Base-by-base conservation (phyloP, 257 asterid species). In the Orobanche coerulescens region DNA sequence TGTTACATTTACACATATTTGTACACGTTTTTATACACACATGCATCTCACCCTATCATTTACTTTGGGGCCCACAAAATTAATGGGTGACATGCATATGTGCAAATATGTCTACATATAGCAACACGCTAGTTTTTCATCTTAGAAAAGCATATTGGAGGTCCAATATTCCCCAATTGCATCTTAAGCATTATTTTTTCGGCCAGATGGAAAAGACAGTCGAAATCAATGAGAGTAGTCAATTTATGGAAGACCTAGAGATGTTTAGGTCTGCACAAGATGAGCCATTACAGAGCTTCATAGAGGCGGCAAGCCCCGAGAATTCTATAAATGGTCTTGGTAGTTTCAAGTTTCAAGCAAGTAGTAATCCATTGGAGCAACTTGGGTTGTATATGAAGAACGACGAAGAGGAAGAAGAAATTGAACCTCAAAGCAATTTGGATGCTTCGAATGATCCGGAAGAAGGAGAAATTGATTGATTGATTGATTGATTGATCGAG, bases 201-300 rank as follows among this genome's bases (percentile, higher is more conserved):
- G 14, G 64, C 77, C 77, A 85, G 96, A 85, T 88, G 93, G 95
- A 81, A 75, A 88, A 81, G 74, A 88, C 96, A 0, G 93, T 88
- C 12, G 93, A 85, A 37, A 88, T 88, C 59, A 82, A 81, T 33
- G 95, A 84, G 74, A 78, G 71, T 51, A 73, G 79, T 64, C 95
- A 61, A 64, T 84, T 73, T 69, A 73, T 87, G 83, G 88, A 80
- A 69, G 94, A 82, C 64, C 74, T 84, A 22, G 86, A 82, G 70
- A 73, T 87, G 79, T 75, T 87, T 22, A 82, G 75, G 60, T 72
- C 84, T n/a, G 90, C 54, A 23, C 85, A 87, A 22, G 82, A 80
- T 1, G 87, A 74, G 74, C 80, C 75, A 39, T 71, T 74, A 42
- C 84, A 57, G 49, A 70, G 77, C 76, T 75, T 79, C 23, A 31